A percentile compares a stretch with the other conserved stretches of the same genome.
phyloP scores from a whole-genome alignment of 768 basidiomycete genomes.

The Suillus plorans region DNA sequence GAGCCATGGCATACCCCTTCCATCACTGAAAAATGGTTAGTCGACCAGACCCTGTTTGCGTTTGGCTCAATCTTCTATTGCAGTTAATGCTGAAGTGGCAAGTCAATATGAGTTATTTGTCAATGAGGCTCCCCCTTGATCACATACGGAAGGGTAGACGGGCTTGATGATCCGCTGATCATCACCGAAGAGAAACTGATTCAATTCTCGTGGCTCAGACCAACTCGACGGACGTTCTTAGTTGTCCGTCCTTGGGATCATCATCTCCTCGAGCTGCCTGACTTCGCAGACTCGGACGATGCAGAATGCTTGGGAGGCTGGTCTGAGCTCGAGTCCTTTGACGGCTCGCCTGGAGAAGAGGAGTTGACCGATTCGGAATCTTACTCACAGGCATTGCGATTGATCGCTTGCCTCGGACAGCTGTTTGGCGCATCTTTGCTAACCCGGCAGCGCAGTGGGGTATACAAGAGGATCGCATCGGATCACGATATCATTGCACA shows the following conservation, averaged over 20 bases:
- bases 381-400: not conserved
- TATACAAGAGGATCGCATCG: not conserved
- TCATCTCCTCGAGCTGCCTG: not conserved
- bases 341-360: not conserved
- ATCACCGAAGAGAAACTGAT: not conserved
- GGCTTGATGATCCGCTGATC: not conserved
- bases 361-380: not conserved
- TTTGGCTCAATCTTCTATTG: not conserved
- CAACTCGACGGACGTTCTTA: not conserved
- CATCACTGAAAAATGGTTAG: not conserved
- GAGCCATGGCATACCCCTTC: not conserved
- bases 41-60: not conserved
- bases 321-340: not conserved
- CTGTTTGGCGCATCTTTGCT: not conserved
- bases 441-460: not conserved
- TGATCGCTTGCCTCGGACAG: not conserved
- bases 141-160: not conserved
- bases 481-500: not conserved
- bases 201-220: not conserved
- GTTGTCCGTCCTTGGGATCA: not conserved
- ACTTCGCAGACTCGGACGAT: not conserved
- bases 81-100: not conserved
- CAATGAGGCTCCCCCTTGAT: too few species aligned
- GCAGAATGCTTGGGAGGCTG: not conserved
- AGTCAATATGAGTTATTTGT: not conserved